A percentile compares a stretch with the other conserved stretches of the same genome.
These are phyloP conservation scores for Geotrichum reessii DNA, from an alignment of 1,139 yeast genomes.

Conservation along the genomic window DNA sequence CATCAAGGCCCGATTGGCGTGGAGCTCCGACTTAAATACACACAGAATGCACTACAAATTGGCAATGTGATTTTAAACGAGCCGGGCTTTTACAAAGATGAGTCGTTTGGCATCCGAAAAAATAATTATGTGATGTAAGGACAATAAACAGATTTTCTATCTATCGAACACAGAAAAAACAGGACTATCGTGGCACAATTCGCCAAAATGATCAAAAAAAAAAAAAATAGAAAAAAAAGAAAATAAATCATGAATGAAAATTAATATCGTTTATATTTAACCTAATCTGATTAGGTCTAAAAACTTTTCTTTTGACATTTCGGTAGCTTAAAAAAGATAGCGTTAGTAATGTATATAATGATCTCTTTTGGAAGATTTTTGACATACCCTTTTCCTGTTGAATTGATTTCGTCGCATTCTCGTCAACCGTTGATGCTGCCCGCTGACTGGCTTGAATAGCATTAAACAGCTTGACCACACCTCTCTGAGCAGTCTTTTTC, in stretches of 20 bases:
- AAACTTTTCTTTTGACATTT: slow-evolving; percentile 83
- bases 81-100: too few relatives aligned
- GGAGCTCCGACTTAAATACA: too few relatives aligned
- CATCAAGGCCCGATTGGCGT: too few relatives aligned
- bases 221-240: background rate
- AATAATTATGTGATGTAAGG: too few relatives aligned
- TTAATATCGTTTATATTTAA: slow-evolving; percentile 29
- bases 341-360: background rate
- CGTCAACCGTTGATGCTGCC: slow-evolving; percentile 38
- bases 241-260: background rate
- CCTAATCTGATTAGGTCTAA: slow-evolving; percentile 85
- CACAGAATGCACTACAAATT: too few relatives aligned
- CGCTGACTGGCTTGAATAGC: slow-evolving; percentile 80
- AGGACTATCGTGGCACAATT: background rate
- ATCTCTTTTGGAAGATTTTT: too few relatives aligned
- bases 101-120: too few relatives aligned
- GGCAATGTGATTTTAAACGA: too few relatives aligned
- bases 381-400: slow-evolving; percentile 45
- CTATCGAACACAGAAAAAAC: background rate
- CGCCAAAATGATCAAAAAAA: slow-evolving; percentile 39
- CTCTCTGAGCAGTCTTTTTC: slow-evolving; percentile 85
- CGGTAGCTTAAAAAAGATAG: slow-evolving; percentile 47
- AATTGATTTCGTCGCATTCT: slow-evolving; percentile 31
- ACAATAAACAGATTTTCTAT: too few relatives aligned
- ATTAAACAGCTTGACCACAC: slow-evolving; percentile 87